Evolutionary conservation across 2,329 filamentous ascomycete genomes (phyloP).

Genomic region (Penicillium palitans): DNA sequence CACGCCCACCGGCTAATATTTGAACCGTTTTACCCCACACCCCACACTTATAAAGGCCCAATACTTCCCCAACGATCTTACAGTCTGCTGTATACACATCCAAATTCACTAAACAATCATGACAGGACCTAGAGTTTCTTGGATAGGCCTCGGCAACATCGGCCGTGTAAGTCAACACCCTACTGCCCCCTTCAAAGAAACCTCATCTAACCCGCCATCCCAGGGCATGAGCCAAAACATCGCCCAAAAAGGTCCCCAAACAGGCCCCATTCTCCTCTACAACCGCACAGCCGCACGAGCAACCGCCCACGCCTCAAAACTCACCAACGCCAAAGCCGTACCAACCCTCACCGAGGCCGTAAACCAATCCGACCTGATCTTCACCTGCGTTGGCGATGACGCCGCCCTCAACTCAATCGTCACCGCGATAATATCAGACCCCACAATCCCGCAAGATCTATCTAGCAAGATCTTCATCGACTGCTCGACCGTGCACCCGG

Average conservation of each 20-base stretch:
- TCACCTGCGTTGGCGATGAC: constrained; percentile 78
- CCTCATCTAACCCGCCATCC: constrained; percentile 10
- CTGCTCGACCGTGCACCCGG: constrained; percentile 83
- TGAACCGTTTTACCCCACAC: constrained; percentile 19
- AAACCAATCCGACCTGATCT: constrained; percentile 71
- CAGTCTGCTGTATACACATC: neutral
- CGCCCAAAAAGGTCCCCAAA: constrained; percentile 70
- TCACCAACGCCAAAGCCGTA: constrained; percentile 63
- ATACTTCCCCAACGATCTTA: neutral
- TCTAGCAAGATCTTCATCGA: constrained; percentile 79
- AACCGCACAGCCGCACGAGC: constrained; percentile 73
- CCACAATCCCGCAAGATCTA: constrained; percentile 43
- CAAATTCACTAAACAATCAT: constrained; percentile 15
- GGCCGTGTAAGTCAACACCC: constrained; percentile 61
- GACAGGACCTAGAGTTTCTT: constrained; percentile 59
- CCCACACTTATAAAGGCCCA: constrained; percentile 9
- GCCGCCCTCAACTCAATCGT: constrained; percentile 66
- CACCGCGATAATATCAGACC: constrained; percentile 51
- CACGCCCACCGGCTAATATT: constrained; percentile 14
- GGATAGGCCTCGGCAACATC: constrained; percentile 87
- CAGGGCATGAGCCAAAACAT: constrained; percentile 85
- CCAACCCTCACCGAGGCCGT: constrained; percentile 66
- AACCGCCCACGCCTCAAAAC: constrained; percentile 60
- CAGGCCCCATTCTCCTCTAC: constrained; percentile 72
- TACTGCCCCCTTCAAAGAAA: neutral